A percentile compares a stretch with the other conserved stretches of the same genome.
phyloP scores from a whole-genome alignment of 371 early-diverging fungal genomes.

The Saksenaea vasiformis region DNA sequence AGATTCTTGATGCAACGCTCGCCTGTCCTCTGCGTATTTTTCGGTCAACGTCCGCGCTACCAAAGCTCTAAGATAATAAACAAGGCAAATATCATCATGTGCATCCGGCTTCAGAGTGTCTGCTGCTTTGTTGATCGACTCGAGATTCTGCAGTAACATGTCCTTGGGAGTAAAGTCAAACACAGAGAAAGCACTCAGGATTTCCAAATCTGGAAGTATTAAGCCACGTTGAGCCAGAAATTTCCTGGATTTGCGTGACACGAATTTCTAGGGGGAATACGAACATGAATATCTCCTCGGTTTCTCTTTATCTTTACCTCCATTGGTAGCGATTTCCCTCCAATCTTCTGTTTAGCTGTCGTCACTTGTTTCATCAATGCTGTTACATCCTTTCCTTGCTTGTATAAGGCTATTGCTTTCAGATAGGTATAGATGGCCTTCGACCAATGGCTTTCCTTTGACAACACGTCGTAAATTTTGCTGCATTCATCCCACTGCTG shows the following conservation, averaged over 20 bases:
- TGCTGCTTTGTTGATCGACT: conserved; percentile 50
- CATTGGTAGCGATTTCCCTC: conserved; percentile 77
- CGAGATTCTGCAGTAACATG: conserved; percentile 39
- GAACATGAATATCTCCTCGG: background rate
- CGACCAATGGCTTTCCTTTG: conserved; percentile 76
- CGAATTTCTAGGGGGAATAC: conserved; percentile 57
- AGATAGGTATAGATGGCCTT: conserved; percentile 73
- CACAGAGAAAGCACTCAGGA: conserved; percentile 62
- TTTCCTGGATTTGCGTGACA: conserved; percentile 72
- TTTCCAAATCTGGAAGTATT: conserved; percentile 69
- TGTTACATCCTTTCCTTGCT: conserved; percentile 18
- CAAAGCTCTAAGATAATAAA: conserved; percentile 53
- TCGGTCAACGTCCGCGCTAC: conserved; percentile 21
- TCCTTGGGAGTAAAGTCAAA: conserved; percentile 60
- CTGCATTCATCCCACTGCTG: conserved; percentile 56
- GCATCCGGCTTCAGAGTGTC: conserved; percentile 23
- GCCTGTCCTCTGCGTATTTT: background rate
- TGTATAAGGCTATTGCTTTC: conserved; percentile 58
- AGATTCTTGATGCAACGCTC: conserved; percentile 17
- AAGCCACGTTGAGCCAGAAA: conserved; percentile 61
- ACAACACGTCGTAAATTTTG: conserved; percentile 55
- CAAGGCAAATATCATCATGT: conserved; percentile 73
- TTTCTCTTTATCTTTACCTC: conserved; percentile 42
- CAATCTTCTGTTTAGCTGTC: conserved; percentile 64
- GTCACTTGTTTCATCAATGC: conserved; percentile 61